Evolutionary conservation across 495 filamentous ascomycete species (phyloP), one percentile per base, ranked within the genome.

Genomic region (Penicillium lividum): DNA sequence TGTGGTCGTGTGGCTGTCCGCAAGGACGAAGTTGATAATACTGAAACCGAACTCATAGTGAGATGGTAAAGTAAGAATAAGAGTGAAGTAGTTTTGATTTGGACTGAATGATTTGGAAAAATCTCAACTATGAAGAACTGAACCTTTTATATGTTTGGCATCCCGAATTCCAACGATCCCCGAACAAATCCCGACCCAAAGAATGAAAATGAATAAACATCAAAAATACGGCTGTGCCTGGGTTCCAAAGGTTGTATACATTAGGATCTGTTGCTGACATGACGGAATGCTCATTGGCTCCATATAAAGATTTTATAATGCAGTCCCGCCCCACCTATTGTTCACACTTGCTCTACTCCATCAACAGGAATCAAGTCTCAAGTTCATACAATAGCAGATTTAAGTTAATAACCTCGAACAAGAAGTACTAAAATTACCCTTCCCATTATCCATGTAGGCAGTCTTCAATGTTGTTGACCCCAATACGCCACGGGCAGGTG

Each of bases 1-100:
- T 67, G 65, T 7, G 69, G 68, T 43, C 69, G 60, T 45, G 61
- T 57, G 44, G 68, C 62, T n/a, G 57, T 66, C 69, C 73, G 66
- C 7, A 76, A 59, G 58, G 74, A 72, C 30, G 67, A 56, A n/a
- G 65, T 53, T 50, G 73, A 66, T 42, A 74, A 68, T 70, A 54
- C 43, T 34, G 53, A 54, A 34, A 58, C 22, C 18, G 54, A 60
- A 33, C 16, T 65, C 59, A 58, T 59, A n/a, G 40, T 50, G 11
- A 53, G 51, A 40, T 25, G 22, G 25, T 28, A 16, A 22, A 22
- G 22, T 22, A 22, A 2, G 22, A 22, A 2, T 22, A 22, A 22
- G 22, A 22, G 2, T 22, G 2, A 1, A 22, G 22, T 1, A 22
- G 22, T 22, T 22, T 22, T 22, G 22, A 22, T 22, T 22, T 22